A percentile compares a stretch with the other conserved stretches of the same genome.
These are phyloP conservation scores for Haematococcus lacustris DNA, from an alignment of 139 green algal species.

Conservation along the genomic window DNA sequence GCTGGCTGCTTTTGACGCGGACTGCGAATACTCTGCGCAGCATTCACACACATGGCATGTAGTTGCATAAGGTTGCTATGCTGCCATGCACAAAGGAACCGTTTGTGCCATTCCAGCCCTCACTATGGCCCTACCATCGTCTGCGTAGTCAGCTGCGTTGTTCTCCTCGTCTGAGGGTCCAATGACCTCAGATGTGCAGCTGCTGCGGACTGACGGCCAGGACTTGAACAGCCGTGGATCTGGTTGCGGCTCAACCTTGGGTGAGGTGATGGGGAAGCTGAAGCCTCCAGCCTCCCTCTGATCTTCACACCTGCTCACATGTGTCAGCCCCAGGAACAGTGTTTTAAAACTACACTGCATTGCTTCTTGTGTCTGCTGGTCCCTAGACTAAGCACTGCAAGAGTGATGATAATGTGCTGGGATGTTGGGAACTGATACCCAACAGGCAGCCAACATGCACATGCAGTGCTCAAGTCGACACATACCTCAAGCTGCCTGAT, in stretches of 20 bases:
- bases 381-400: too few relatives aligned
- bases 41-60: neutral
- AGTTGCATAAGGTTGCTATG: neutral
- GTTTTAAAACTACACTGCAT: too few relatives aligned
- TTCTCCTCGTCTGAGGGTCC: constrained; percentile 28
- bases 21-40: constrained; percentile 23
- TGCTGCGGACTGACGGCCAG: constrained; percentile 45
- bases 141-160: constrained; percentile 24
- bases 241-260: constrained; percentile 7
- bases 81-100: neutral
- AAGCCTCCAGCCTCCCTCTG: too few relatives aligned
- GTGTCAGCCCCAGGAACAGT: neutral
- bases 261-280: constrained; percentile 42
- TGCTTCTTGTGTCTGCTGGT: too few relatives aligned
- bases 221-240: constrained; percentile 23
- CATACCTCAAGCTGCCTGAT: too few relatives aligned
- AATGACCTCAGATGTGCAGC: constrained; percentile 22
- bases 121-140: constrained; percentile 21
- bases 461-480: too few relatives aligned
- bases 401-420: too few relatives aligned
- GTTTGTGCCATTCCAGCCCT: neutral
- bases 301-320: too few relatives aligned
- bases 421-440: too few relatives aligned
- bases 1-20: constrained; percentile 18
- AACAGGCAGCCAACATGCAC: too few relatives aligned